Evolutionary conservation across 805 yeast species (phyloP).

Genomic region (Candida krabiensis): DNA sequence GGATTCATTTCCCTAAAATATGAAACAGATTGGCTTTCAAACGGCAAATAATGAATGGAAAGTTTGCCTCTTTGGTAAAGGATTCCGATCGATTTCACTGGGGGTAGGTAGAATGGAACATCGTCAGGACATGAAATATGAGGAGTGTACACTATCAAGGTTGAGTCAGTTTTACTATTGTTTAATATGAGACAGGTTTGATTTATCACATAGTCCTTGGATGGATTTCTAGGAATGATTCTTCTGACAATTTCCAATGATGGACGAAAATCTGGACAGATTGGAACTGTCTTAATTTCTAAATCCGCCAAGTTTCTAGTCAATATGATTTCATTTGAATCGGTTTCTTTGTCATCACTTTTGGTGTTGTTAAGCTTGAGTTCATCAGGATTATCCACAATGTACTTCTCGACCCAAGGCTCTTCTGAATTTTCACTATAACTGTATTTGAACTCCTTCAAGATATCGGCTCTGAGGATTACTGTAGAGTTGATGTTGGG

Average conservation of each 20-base stretch:
- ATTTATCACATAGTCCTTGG: constrained; percentile 76
- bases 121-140: constrained; percentile 61
- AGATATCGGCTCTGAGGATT: constrained; percentile 82
- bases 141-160: constrained; percentile 73
- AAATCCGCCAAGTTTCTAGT: constrained; percentile 40
- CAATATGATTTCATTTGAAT: constrained; percentile 22
- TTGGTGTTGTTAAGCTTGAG: constrained; percentile 23
- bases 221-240: constrained; percentile 89
- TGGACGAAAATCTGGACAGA: constrained; percentile 31
- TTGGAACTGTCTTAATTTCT: constrained; percentile 37
- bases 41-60: constrained; percentile 78
- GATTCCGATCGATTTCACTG: constrained; percentile 76
- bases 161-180: constrained; percentile 35
- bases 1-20: constrained; percentile 37
- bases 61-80: constrained; percentile 46
- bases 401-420: constrained; percentile 24
- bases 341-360: constrained; percentile 1
- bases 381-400: constrained; percentile 34
- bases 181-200: constrained; percentile 72
- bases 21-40: constrained; percentile 32
- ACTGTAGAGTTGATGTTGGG: constrained; percentile 93
- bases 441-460: constrained; percentile 49
- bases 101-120: constrained; percentile 88
- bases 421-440: constrained; percentile 31
- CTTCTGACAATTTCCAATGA: constrained; percentile 68